A percentile compares a stretch with the other conserved stretches of the same genome.
These are phyloP conservation scores for Opeltia flavorubescens DNA, from an alignment of 495 filamentous ascomycete genomes.

Conservation along the genomic window DNA sequence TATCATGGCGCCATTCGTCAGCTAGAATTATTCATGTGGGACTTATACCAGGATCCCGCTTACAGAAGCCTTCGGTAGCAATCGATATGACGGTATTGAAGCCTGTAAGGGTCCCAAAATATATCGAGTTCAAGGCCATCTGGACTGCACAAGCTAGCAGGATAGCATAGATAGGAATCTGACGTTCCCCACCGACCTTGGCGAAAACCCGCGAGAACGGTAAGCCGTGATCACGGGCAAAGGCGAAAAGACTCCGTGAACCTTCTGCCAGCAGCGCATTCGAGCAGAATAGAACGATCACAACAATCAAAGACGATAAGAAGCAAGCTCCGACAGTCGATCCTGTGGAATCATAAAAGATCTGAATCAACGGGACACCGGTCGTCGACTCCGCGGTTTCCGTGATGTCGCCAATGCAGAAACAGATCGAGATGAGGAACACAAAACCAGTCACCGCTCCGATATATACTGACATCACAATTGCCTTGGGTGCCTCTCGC, in stretches of 20 bases:
- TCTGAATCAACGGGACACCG: slow-evolving; percentile 34
- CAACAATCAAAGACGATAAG: slow-evolving; percentile 25
- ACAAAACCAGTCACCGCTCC: slow-evolving; percentile 35
- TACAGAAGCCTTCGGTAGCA: slow-evolving; percentile 43
- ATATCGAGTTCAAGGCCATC: slow-evolving; percentile 40
- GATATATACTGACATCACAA: slow-evolving; percentile 38
- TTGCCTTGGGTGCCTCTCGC: slow-evolving; percentile 38
- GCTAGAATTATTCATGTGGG: too few relatives aligned
- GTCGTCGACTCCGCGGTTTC: slow-evolving; percentile 26
- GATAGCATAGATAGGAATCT: slow-evolving; percentile 37
- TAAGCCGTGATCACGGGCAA: slow-evolving; percentile 33
- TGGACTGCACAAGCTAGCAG: slow-evolving; percentile 36
- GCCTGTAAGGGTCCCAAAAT: slow-evolving; percentile 42
- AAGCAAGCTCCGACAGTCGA: slow-evolving; percentile 28
- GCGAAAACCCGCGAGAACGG: slow-evolving; percentile 31
- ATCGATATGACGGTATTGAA: slow-evolving; percentile 45
- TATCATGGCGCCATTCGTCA: slow-evolving; percentile 17
- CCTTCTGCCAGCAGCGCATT: slow-evolving; percentile 32
- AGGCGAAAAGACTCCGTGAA: slow-evolving; percentile 30
- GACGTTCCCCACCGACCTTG: slow-evolving; percentile 25
- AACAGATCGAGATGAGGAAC: slow-evolving; percentile 33
- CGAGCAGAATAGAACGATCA: slow-evolving; percentile 28
- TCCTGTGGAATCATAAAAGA: slow-evolving; percentile 33
- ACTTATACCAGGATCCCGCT: slow-evolving; percentile 15
- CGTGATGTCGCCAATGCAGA: slow-evolving; percentile 34